These are phyloP conservation scores for Suillus subaureus DNA, from an alignment of 768 basidiomycete species.

Conservation along the genomic window DNA sequence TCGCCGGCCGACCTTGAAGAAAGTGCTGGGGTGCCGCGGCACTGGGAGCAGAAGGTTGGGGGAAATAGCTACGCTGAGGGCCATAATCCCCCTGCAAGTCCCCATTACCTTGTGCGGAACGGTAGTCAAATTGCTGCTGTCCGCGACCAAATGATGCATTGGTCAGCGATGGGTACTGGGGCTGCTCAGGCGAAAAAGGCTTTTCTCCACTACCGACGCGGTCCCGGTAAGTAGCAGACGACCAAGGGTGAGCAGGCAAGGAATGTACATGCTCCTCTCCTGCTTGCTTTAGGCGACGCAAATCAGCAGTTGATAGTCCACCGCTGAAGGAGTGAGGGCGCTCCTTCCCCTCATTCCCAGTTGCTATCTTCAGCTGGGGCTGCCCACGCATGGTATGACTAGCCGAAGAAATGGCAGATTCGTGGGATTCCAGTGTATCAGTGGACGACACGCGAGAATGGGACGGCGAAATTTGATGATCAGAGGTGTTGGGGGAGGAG, in stretches of 20 bases:
- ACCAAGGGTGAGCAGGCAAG: constrained; percentile 51
- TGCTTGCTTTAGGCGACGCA: constrained; percentile 73
- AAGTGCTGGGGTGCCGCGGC: constrained; percentile 47
- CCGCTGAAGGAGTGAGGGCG: constrained; percentile 84
- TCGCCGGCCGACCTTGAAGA: constrained; percentile 54
- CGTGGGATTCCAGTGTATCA: constrained; percentile 67
- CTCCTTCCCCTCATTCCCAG: constrained; percentile 64
- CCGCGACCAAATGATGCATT: constrained; percentile 53
- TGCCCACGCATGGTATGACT: constrained; percentile 60
- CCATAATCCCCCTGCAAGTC: constrained; percentile 54
- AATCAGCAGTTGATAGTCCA: constrained; percentile 70
- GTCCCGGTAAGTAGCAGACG: constrained; percentile 52
- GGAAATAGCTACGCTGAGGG: constrained; percentile 56
- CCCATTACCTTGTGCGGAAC: constrained; percentile 37
- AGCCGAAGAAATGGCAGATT: constrained; percentile 50
- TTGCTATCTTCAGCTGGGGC: constrained; percentile 54
- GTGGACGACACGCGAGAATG: constrained; percentile 86
- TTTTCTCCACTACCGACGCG: constrained; percentile 40
- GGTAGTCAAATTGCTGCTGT: constrained; percentile 55
- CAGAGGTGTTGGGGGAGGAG: constrained; percentile 71
- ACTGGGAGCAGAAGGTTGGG: constrained; percentile 41
- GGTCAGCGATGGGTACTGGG: constrained; percentile 69
- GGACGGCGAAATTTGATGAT: constrained; percentile 65
- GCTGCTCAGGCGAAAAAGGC: constrained; percentile 46
- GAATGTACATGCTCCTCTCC: constrained; percentile 46